Evolutionary conservation across 257 asterid species (phyloP).

Genomic region (Linderniella brevidens): DNA sequence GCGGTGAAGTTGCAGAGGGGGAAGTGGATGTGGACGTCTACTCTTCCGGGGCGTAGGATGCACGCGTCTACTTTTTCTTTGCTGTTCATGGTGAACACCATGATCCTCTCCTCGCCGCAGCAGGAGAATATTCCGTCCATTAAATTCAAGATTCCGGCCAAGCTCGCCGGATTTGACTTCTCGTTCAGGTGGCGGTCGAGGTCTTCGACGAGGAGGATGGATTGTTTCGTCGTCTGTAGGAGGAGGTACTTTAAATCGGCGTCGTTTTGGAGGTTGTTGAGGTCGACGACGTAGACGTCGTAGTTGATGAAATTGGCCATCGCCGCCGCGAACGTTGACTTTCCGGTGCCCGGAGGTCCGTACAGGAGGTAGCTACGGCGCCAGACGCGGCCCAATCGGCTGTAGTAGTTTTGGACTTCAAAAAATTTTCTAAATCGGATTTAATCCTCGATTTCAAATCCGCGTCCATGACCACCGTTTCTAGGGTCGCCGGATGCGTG

Average conservation of each 20-base stretch:
- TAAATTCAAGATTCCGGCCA: conserved; percentile 43
- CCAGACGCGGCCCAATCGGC: conserved; percentile 56
- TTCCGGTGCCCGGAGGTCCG: conserved; percentile 66
- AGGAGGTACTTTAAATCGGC: conserved; percentile 38
- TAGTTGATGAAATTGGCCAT: conserved; percentile 38
- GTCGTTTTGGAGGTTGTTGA: conserved; percentile 28
- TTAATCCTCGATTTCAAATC: conserved; percentile 50
- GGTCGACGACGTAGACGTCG: conserved; percentile 49
- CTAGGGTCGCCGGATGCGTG: conserved; percentile 55
- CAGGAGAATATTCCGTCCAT: conserved; percentile 63
- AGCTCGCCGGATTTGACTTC: conserved; percentile 23
- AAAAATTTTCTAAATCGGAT: conserved; percentile 39
- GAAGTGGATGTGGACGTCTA: conserved; percentile 38
- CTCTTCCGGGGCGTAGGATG: conserved; percentile 41
- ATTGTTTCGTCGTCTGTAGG: conserved; percentile 37
- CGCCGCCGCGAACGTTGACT: conserved; percentile 46
- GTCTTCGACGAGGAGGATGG: conserved; percentile 50
- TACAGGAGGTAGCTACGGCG: conserved; percentile 49
- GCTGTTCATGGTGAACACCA: conserved; percentile 37
- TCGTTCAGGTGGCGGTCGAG: conserved; percentile 33
- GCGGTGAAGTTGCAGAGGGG: conserved; percentile 45
- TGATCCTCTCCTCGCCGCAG: conserved; percentile 44
- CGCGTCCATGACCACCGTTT: conserved; percentile 45
- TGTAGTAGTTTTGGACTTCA: conserved; percentile 45
- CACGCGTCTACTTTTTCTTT: conserved; percentile 31